phyloP scores from a whole-genome alignment of 163 green algal genomes.

The Scenedesmus sp. region DNA sequence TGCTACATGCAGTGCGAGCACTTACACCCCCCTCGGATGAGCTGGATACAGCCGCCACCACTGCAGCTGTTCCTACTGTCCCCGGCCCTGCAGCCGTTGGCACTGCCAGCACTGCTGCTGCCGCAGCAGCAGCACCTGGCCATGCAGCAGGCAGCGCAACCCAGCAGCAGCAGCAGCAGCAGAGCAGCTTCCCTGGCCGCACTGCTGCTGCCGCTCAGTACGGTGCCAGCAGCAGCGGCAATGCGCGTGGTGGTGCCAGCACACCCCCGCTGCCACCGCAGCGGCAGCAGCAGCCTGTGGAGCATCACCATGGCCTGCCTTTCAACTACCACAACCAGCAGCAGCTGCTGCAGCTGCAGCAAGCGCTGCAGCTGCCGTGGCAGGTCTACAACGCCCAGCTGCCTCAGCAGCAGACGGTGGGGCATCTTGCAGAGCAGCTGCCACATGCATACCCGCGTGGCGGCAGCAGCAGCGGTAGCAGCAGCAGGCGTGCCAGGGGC shows the following conservation, averaged over 20 bases:
- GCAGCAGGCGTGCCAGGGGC: neutral
- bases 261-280: neutral
- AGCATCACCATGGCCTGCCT: neutral
- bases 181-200: neutral
- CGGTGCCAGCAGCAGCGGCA: neutral
- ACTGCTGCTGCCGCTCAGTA: neutral
- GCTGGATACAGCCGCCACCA: neutral
- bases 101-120: neutral
- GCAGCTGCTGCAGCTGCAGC: neutral
- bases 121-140: neutral
- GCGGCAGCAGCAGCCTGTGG: neutral
- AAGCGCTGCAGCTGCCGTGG: neutral
- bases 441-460: neutral
- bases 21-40: neutral
- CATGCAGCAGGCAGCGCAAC: neutral
- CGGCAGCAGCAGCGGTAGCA: neutral
- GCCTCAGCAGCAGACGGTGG: neutral
- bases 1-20: neutral
- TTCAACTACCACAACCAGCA: conserved; percentile 11
- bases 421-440: neutral
- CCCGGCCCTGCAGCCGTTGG: neutral
- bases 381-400: neutral
- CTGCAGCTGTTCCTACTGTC: neutral
- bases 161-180: neutral
- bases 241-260: neutral